These are phyloP conservation scores for Sclerotinia nivalis DNA, from an alignment of 2,329 filamentous ascomycete genomes.

Conservation along the genomic window DNA sequence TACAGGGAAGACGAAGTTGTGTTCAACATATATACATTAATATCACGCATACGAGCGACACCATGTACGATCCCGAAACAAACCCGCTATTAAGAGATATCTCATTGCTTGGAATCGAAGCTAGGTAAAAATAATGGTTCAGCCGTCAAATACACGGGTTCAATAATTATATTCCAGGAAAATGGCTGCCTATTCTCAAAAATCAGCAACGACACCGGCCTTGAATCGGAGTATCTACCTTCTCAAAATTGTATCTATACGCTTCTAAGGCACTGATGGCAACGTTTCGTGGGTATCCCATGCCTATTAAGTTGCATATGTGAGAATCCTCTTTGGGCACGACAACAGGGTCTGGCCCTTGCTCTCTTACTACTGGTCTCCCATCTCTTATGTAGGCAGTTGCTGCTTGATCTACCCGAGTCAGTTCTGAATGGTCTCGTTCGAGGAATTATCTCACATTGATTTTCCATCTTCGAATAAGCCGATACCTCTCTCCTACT, in stretches of 20 bases:
- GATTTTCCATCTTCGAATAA: slow-evolving; percentile 20
- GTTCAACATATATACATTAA: not conserved
- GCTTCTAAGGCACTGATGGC: not conserved
- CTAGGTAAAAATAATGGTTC: not conserved
- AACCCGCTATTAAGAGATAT: not conserved
- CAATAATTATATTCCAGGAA: not conserved
- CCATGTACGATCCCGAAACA: not conserved
- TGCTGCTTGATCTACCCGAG: slow-evolving; percentile 30
- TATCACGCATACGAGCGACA: not conserved
- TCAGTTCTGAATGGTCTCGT: slow-evolving; percentile 20
- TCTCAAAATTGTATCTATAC: slow-evolving; percentile 6
- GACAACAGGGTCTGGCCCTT: not conserved
- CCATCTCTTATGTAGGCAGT: slow-evolving; percentile 27
- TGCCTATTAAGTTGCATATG: not conserved
- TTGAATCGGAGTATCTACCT: not conserved
- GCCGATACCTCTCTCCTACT: not conserved
- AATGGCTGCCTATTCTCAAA: not conserved
- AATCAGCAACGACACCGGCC: not conserved
- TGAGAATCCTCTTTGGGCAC: not conserved
- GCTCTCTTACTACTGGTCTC: not conserved
- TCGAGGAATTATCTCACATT: slow-evolving; percentile 15
- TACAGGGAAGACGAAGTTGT: not conserved
- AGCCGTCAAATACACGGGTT: not conserved
- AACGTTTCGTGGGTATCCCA: not conserved
- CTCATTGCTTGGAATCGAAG: not conserved